phyloP scores from a whole-genome alignment of 179 eudicot genomes.

The Dionaea muscipula region DNA sequence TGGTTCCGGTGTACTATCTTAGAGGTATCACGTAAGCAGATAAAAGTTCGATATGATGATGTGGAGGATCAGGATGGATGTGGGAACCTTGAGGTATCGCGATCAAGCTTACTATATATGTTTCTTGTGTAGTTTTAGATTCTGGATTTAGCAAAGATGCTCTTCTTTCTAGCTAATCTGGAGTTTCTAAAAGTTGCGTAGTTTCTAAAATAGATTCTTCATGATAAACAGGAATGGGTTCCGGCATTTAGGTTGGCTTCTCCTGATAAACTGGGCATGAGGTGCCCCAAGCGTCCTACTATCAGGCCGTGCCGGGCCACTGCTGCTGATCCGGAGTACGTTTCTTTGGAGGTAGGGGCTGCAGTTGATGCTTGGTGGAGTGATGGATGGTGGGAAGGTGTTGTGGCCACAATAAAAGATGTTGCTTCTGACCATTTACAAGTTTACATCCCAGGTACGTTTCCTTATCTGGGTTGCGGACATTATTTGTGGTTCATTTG shows the following conservation, averaged over 20 bases:
- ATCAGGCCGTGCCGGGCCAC: slow-evolving; percentile 61
- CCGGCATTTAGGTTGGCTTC: slow-evolving; percentile 60
- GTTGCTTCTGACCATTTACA: slow-evolving; percentile 27
- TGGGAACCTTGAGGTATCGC: slow-evolving; percentile 72
- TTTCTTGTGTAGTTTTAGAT: neutral
- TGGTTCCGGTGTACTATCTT: slow-evolving; percentile 87
- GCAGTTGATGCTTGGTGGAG: slow-evolving; percentile 91
- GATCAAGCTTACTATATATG: neutral
- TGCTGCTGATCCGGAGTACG: slow-evolving; percentile 13
- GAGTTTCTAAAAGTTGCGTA: neutral
- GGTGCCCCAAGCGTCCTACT: slow-evolving; percentile 56
- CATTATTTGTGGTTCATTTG: neutral
- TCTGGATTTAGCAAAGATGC: neutral
- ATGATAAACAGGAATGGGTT: slow-evolving; percentile 57
- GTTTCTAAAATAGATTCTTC: neutral
- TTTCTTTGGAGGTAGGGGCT: slow-evolving; percentile 43
- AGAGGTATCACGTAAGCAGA: slow-evolving; percentile 50
- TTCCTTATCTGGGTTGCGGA: slow-evolving; percentile 1
- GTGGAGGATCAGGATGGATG: slow-evolving; percentile 67
- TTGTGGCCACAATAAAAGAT: slow-evolving; percentile 30
- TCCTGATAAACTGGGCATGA: slow-evolving; percentile 75
- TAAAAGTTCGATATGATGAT: slow-evolving; percentile 71
- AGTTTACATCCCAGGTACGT: slow-evolving; percentile 60
- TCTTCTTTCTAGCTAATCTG: no score
- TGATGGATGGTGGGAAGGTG: slow-evolving; percentile 97